Conservation (phyloP, 139 green algal species). For the Coelastrella sp. region DNA sequence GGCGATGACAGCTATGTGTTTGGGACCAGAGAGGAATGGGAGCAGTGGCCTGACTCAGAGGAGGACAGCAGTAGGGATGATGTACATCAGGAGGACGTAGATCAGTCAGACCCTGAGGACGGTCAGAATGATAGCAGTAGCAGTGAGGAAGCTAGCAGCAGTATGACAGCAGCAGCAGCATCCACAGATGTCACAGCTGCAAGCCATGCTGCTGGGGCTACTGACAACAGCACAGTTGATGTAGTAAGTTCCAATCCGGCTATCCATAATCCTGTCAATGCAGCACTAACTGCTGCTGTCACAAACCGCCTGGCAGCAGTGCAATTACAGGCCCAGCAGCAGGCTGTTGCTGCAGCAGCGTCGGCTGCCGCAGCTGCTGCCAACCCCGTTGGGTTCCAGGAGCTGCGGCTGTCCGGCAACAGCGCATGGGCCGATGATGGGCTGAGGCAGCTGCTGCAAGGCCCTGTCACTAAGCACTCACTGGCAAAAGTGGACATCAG, state of each 20-base stretch:
- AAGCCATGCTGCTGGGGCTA: not conserved
- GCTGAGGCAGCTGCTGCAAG: constrained; percentile 19
- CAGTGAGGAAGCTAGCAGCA: not conserved
- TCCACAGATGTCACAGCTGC: not conserved
- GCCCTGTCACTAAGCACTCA: constrained; percentile 20
- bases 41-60: not conserved
- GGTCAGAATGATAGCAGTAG: not conserved
- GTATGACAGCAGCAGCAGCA: constrained; percentile 15
- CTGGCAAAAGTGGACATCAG: constrained; percentile 33
- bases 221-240: not conserved
- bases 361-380: constrained; percentile 11
- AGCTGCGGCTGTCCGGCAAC: constrained; percentile 8
- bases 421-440: constrained; percentile 1
- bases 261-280: constrained; percentile 1
- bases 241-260: not conserved
- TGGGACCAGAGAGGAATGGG: not conserved
- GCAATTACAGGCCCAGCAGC: not conserved
- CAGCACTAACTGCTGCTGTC: not conserved
- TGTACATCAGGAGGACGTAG: not conserved
- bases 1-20: not conserved
- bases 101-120: not conserved
- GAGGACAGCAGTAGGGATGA: not conserved
- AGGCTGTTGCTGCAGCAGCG: constrained; percentile 7
- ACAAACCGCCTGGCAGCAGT: constrained; percentile 21
- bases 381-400: not conserved